phyloP scores from a whole-genome alignment of 2,329 filamentous ascomycete genomes.

The Hypoxylon sp. region DNA sequence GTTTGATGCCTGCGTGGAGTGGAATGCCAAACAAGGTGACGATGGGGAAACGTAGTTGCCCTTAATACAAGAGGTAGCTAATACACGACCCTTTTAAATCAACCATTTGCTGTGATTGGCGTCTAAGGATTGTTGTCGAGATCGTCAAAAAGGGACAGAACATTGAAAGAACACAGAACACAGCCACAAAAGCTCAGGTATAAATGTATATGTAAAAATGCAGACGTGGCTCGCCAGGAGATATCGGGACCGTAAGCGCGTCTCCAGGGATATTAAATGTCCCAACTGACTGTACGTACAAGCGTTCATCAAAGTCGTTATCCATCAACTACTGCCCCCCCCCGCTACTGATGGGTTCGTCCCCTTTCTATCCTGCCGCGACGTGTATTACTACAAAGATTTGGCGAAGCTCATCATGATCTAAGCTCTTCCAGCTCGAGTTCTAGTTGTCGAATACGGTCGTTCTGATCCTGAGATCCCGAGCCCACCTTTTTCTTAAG shows the following conservation, averaged over 20 bases:
- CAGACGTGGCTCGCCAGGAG: constrained; percentile 37
- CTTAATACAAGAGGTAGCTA: constrained; percentile 52
- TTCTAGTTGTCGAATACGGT: constrained; percentile 75
- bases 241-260: constrained; percentile 29
- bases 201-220: constrained; percentile 24
- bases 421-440: constrained; percentile 73
- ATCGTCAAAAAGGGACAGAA: neutral
- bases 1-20: constrained; percentile 88
- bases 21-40: constrained; percentile 76
- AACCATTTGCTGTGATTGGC: too few species aligned
- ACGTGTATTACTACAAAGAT: constrained; percentile 26
- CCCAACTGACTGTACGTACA: constrained; percentile 43
- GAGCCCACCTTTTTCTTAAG: constrained; percentile 81
- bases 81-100: constrained; percentile 11
- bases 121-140: too few species aligned
- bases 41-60: too few species aligned
- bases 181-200: constrained; percentile 12
- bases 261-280: constrained; percentile 21
- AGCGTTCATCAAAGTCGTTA: constrained; percentile 46
- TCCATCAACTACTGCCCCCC: constrained; percentile 33
- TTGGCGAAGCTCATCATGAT: constrained; percentile 56
- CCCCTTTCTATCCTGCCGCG: constrained; percentile 34
- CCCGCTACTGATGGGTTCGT: constrained; percentile 2
- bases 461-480: constrained; percentile 71
- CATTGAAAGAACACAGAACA: neutral